Percentiles rank a stretch among this genome's conserved stretches.
phyloP scores from a whole-genome alignment of 2,329 filamentous ascomycete species.

The Colletotrichum nymphaeae region DNA sequence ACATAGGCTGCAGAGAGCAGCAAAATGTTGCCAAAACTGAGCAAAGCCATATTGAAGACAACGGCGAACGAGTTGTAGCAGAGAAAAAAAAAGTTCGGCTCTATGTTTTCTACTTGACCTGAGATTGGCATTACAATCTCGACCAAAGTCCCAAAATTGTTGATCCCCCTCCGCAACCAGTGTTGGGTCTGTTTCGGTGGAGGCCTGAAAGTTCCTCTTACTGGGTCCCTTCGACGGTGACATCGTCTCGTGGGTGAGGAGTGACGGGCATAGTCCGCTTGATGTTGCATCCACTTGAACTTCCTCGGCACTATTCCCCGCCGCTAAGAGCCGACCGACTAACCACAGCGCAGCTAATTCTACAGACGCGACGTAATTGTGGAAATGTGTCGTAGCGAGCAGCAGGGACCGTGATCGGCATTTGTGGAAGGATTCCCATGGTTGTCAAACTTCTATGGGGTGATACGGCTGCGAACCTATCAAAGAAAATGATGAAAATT shows the following conservation, averaged over 20 bases:
- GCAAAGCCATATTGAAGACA: neutral
- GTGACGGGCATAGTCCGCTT: neutral
- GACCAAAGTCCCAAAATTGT: neutral
- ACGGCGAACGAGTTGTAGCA: neutral
- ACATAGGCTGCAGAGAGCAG: conserved; percentile 47
- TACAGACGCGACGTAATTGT: too few species aligned
- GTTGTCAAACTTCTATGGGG: too few species aligned
- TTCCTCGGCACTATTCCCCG: too few species aligned
- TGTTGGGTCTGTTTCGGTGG: neutral
- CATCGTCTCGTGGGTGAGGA: neutral
- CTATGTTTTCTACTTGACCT: neutral
- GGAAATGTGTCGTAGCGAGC: too few species aligned
- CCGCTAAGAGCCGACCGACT: too few species aligned
- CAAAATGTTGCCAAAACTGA: conserved; percentile 43
- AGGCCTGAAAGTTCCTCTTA: neutral
- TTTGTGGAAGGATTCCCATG: too few species aligned
- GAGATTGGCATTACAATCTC: neutral
- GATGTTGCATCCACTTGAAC: too few species aligned
- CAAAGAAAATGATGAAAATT: too few species aligned
- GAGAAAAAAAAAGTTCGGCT: neutral
- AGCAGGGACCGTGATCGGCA: too few species aligned
- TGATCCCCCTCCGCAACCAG: neutral
- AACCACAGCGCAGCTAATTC: too few species aligned
- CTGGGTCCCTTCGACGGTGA: neutral
- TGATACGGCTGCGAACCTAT: too few species aligned